Conservation (phyloP, 2,329 filamentous ascomycete species). For the Calonectria multiphialidica region DNA sequence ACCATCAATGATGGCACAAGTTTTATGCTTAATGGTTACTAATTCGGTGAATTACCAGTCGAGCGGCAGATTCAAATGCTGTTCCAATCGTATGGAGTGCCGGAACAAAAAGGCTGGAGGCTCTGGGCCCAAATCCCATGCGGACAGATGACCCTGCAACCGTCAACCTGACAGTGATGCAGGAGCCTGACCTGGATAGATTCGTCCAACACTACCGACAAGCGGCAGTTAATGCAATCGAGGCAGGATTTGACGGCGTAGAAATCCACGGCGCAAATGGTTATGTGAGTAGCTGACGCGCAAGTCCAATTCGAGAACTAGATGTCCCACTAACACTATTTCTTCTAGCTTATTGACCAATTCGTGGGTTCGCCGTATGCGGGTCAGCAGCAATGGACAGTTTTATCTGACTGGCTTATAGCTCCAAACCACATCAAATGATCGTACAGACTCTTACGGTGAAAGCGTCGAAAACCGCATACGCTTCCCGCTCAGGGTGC, state of each 20-base stretch:
- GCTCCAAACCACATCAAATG: conserved; percentile 60
- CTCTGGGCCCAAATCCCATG: conserved; percentile 16
- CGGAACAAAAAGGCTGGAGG: conserved; percentile 29
- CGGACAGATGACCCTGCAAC: conserved; percentile 20
- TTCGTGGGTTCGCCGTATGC: conserved; percentile 55
- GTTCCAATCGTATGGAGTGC: conserved; percentile 35
- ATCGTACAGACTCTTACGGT: conserved; percentile 65
- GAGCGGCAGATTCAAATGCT: conserved; percentile 34
- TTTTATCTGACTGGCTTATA: conserved; percentile 20
- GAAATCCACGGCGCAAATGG: conserved; percentile 72
- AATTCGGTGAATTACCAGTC: conserved; percentile 18
- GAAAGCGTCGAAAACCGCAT: conserved; percentile 66
- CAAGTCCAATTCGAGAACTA: neutral
- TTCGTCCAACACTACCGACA: conserved; percentile 71
- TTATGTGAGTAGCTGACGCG: conserved; percentile 57
- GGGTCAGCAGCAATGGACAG: neutral
- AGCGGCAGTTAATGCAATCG: conserved; percentile 66
- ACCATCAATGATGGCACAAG: neutral
- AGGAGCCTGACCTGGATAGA: conserved; percentile 71
- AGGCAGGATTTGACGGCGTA: conserved; percentile 78
- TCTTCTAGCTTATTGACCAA: conserved; percentile 59
- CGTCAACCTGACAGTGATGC: conserved; percentile 64
- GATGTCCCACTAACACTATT: conserved; percentile 12
- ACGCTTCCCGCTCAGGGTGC: conserved; percentile 62
- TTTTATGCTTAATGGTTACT: neutral